Evolutionary conservation across 164 flowering plant species (phyloP).

Genomic region (Buxus sempervirens): DNA sequence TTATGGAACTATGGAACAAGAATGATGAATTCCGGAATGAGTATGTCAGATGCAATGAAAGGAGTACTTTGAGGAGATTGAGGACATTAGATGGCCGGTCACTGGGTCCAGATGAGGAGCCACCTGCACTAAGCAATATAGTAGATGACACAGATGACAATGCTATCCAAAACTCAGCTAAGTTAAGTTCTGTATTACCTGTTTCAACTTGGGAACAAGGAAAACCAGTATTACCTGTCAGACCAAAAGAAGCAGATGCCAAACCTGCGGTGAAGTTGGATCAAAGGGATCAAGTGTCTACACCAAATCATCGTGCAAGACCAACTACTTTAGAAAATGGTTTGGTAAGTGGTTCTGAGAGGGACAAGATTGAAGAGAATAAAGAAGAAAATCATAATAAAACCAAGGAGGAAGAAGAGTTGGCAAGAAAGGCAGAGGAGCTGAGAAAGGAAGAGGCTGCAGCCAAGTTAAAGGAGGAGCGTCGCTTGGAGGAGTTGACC

Average conservation of each 20-base stretch:
- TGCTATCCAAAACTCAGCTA: conserved; percentile 10
- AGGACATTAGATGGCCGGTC: conserved; percentile 78
- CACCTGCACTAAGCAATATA: conserved; percentile 30
- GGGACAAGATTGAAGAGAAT: conserved; percentile 29
- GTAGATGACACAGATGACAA: conserved; percentile 25
- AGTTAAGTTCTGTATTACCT: conserved; percentile 13
- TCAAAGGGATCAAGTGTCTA: conserved; percentile 27
- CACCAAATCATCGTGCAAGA: conserved; percentile 29
- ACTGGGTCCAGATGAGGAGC: conserved; percentile 78
- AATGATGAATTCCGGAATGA: conserved; percentile 67
- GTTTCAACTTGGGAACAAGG: conserved; percentile 23
- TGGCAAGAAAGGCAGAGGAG: conserved; percentile 53
- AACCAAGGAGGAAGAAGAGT: conserved; percentile 60
- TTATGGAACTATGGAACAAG: conserved; percentile 71
- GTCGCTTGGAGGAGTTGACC: conserved; percentile 60
- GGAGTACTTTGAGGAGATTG: conserved; percentile 69
- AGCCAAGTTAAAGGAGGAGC: conserved; percentile 61
- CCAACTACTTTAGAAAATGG: conserved; percentile 18
- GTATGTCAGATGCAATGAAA: conserved; percentile 53
- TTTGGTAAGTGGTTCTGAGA: conserved; percentile 26
- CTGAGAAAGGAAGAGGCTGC: conserved; percentile 60
- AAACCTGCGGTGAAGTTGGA: conserved; percentile 24
- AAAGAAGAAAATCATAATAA: conserved; percentile 30
- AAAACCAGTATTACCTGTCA: conserved; percentile 15
- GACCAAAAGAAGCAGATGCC: conserved; percentile 15